A percentile compares a stretch with the other conserved stretches of the same genome.
These are phyloP conservation scores for Aspergillus calidoustus DNA, from an alignment of 2,329 filamentous ascomycete species.

Conservation along the genomic window DNA sequence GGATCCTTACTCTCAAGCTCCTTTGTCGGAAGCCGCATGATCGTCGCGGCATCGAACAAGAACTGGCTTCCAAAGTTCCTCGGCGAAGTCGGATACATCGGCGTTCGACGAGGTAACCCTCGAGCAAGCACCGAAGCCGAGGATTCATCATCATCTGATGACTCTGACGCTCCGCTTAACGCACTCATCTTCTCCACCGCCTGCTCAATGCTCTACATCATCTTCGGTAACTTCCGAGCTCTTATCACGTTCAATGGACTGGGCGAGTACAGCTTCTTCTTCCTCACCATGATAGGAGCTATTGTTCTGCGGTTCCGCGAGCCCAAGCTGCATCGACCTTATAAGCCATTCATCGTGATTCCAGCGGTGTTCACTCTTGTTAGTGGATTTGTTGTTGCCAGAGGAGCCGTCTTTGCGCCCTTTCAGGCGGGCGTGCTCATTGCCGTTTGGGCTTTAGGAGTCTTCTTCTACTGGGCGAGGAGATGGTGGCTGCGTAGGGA, in stretches of 20 bases:
- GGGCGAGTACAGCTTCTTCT: constrained; percentile 26
- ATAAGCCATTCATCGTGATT: constrained; percentile 20
- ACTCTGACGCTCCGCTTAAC: constrained; percentile 24
- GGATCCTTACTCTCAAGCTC: constrained; percentile 24
- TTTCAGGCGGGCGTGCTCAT: constrained; percentile 18
- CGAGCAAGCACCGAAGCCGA: neutral
- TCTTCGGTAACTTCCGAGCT: constrained; percentile 25
- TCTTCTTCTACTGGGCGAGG: constrained; percentile 15
- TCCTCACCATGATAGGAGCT: constrained; percentile 22
- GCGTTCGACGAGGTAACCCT: neutral
- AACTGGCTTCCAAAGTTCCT: constrained; percentile 24
- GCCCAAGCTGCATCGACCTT: constrained; percentile 19
- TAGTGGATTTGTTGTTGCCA: constrained; percentile 20
- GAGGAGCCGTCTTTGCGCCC: constrained; percentile 22
- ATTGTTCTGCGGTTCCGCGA: constrained; percentile 23
- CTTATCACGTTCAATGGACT: constrained; percentile 25
- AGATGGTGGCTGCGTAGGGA: constrained; percentile 10
- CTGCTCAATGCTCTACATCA: constrained; percentile 18
- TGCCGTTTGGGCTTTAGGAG: constrained; percentile 17
- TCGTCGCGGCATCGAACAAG: constrained; percentile 21
- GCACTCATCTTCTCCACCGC: constrained; percentile 22
- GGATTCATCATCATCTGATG: neutral
- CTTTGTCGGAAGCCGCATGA: constrained; percentile 25
- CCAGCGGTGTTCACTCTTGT: constrained; percentile 18
- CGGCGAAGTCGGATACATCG: constrained; percentile 14